These are phyloP conservation scores for Astragalus membranaceus DNA, from an alignment of 306 rosid species.

Conservation along the genomic window DNA sequence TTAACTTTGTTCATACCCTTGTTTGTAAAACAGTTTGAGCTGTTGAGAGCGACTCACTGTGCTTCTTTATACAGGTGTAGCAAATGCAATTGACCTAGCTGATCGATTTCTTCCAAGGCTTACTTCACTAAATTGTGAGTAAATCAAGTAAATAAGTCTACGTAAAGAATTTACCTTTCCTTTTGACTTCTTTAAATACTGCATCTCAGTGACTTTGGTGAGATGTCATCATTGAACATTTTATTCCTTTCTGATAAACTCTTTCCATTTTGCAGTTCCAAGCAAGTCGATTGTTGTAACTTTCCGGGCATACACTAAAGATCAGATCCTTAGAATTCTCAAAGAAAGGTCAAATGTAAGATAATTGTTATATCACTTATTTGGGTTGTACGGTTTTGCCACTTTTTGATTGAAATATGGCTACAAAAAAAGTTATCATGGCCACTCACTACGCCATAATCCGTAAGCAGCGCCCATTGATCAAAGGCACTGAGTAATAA, in stretches of 20 bases:
- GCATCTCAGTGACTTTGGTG: not conserved
- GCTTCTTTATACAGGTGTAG: too few species aligned
- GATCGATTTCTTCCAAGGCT: too few species aligned
- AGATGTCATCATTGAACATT: not conserved
- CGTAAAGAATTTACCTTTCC: not conserved
- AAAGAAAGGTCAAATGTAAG: slow-evolving; percentile 70
- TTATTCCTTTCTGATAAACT: not conserved
- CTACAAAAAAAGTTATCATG: not conserved
- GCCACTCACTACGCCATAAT: too few species aligned
- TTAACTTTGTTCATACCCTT: not conserved
- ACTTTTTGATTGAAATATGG: too few species aligned
- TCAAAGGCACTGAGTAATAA: too few species aligned
- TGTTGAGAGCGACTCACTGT: too few species aligned
- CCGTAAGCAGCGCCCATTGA: too few species aligned
- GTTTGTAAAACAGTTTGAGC: not conserved
- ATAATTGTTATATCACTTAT: slow-evolving; percentile 4
- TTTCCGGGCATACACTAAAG: slow-evolving; percentile 69
- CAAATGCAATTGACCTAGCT: too few species aligned
- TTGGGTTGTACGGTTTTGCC: not conserved
- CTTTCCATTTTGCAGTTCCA: slow-evolving; percentile 18
- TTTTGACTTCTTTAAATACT: not conserved
- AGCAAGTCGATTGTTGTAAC: slow-evolving; percentile 80
- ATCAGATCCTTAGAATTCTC: slow-evolving; percentile 78
- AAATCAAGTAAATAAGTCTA: too few species aligned
- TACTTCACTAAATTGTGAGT: too few species aligned